Evolutionary conservation across 2,329 filamentous ascomycete genomes (phyloP), one percentile per base, ranked within the genome.

Genomic region (Taxawa tesnikishii): DNA sequence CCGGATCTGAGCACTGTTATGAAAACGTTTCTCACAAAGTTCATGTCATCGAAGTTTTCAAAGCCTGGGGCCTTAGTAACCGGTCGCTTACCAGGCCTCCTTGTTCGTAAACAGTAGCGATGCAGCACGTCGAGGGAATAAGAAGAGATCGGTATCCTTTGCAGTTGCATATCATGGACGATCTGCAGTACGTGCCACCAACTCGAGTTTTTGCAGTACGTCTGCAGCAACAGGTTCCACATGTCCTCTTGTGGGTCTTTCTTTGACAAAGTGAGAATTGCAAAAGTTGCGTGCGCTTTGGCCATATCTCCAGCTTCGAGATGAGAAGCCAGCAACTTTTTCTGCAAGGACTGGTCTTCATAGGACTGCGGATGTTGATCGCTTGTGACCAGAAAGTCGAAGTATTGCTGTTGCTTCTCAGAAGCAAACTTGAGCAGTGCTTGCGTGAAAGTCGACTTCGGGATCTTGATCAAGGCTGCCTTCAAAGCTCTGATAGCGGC

Each of bases 291-390:
- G 18, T 40, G 33, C 12, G 36, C 33, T 66, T 63, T 11, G 45
- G 42, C 59, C 60, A 65, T 37, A 77, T 66, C 28, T 58, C 54
- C 17, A 53, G 34, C 50, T n/a, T 60, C 49, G 15, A 73, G 59
- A 44, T 70, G 73, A 9, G 59, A 59, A 4, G 56, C 41, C 3
- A 80, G 55, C 4, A 79, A 53, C 3, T 55, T 53, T 38, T 70
- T 63, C 44, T 79, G 75, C 8, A 70, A 53, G 4, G 55, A 40
- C 4, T 38, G 41, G 44, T 80, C 67, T 41, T 75, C 73, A 30
- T 76, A 66, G 6, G 67, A 62, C 38, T 79, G 74, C 2, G 74
- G 74, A 53, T 80, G 75, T 36, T 77, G 68, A 46, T 81, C 75
- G 41, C 66, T 75, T 24, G 62, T 46, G 6, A 76, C 44, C 7